These are phyloP conservation scores for Elsinoe necatrix DNA, from an alignment of 2,329 filamentous ascomycete genomes.

Conservation along the genomic window DNA sequence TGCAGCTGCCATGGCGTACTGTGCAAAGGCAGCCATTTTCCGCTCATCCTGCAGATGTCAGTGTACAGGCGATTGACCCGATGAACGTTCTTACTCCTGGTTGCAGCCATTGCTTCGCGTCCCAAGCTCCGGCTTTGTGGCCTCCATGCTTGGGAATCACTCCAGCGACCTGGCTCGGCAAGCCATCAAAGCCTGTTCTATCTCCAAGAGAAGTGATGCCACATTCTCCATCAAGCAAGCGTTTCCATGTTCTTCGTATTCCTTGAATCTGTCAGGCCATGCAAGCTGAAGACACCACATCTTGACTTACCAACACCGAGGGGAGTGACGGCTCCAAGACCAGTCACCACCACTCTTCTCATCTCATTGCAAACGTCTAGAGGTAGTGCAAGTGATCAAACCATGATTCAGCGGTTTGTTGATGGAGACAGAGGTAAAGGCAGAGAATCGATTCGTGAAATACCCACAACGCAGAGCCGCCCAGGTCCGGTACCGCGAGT, in stretches of 20 bases:
- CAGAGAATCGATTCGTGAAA: background rate
- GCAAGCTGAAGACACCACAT: background rate
- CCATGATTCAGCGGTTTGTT: background rate
- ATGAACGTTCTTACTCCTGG: conserved; percentile 25
- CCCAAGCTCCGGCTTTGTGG: conserved; percentile 38
- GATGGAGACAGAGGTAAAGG: background rate
- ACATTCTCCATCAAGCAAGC: conserved; percentile 68
- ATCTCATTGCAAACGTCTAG: conserved; percentile 31
- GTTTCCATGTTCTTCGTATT: conserved; percentile 67
- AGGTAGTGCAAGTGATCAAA: background rate
- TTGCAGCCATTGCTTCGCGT: conserved; percentile 38
- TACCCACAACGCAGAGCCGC: background rate
- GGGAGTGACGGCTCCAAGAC: conserved; percentile 41
- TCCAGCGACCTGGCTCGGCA: conserved; percentile 80
- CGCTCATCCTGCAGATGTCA: conserved; percentile 55
- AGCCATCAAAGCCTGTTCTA: conserved; percentile 56
- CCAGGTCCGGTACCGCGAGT: no score
- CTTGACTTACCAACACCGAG: conserved; percentile 26
- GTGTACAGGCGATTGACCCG: conserved; percentile 33
- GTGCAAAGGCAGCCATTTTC: conserved; percentile 82
- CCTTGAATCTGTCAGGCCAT: conserved; percentile 35
- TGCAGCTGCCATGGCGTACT: conserved; percentile 81
- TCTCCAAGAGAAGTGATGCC: conserved; percentile 68
- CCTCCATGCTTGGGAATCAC: conserved; percentile 56
- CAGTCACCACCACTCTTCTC: conserved; percentile 44